A percentile compares a stretch with the other conserved stretches of the same genome.
These are phyloP conservation scores for Aurantiochytrium sp. DNA, from an alignment of 108 stramenopile genomes.

Conservation along the genomic window DNA sequence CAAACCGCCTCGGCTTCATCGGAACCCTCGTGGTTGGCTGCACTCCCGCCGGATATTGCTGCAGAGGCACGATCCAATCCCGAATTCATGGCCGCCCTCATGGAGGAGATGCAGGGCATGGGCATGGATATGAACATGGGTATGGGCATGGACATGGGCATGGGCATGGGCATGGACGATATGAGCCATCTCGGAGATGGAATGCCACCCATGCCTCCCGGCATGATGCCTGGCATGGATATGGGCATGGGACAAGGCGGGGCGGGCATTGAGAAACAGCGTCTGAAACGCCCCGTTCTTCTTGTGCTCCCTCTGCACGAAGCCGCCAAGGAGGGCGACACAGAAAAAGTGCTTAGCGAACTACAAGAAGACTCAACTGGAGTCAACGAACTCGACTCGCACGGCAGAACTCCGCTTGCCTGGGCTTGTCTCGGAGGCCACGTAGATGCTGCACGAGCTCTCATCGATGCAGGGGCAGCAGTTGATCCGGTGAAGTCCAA, in stretches of 20 bases:
- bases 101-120: background rate
- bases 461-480: background rate
- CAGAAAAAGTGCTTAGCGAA: background rate
- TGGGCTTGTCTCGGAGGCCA: background rate
- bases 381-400: background rate
- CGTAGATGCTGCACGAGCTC: background rate
- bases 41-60: background rate
- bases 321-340: background rate
- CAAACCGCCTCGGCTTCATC: background rate
- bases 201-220: background rate
- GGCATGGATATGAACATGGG: background rate
- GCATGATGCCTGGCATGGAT: background rate
- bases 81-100: background rate
- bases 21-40: background rate
- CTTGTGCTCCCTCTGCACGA: background rate
- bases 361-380: background rate
- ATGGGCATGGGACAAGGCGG: background rate
- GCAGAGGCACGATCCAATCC: background rate
- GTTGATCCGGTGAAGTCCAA: background rate
- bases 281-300: background rate
- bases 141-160: background rate
- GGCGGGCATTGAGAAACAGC: background rate
- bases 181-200: too few relatives aligned
- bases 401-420: background rate
- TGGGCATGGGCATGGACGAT: background rate